Conservation (phyloP, 257 asterid species). For the Marsdenia floribunda region DNA sequence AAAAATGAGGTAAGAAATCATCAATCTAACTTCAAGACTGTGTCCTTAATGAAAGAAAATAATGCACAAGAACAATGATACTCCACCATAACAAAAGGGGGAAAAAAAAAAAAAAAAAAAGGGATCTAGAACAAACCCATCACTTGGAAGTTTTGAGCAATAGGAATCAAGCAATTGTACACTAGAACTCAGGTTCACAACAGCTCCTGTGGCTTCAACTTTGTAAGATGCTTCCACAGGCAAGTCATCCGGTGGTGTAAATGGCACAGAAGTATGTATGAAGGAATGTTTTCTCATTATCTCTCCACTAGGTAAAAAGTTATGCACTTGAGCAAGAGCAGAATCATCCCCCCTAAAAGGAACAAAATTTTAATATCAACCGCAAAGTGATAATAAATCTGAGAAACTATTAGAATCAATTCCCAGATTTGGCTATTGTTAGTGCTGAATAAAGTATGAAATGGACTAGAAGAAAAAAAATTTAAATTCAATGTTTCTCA, state of each 20-base stretch:
- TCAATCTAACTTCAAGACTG: neutral
- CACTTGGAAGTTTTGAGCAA: slow-evolving; percentile 81
- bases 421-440: neutral
- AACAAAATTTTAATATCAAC: neutral
- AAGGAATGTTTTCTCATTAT: slow-evolving; percentile 64
- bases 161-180: slow-evolving; percentile 54
- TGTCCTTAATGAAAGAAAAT: neutral
- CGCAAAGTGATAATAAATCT: neutral
- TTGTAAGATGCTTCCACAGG: slow-evolving; percentile 40
- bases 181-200: slow-evolving; percentile 62
- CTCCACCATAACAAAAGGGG: too few relatives aligned
- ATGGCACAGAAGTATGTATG: slow-evolving; percentile 55
- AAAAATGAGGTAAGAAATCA: neutral
- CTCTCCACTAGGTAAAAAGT: slow-evolving; percentile 54
- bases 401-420: neutral
- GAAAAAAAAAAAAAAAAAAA: neutral
- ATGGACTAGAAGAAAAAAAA: neutral
- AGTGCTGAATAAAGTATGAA: neutral
- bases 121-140: slow-evolving; percentile 43
- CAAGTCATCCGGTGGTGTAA: slow-evolving; percentile 41
- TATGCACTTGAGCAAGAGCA: slow-evolving; percentile 38
- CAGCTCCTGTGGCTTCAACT: slow-evolving; percentile 61
- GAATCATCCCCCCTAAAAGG: slow-evolving; percentile 43
- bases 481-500: neutral
- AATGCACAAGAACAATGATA: too few relatives aligned